phyloP scores from a whole-genome alignment of 139 green algal species.

The Astrephomene gubernaculifera region DNA sequence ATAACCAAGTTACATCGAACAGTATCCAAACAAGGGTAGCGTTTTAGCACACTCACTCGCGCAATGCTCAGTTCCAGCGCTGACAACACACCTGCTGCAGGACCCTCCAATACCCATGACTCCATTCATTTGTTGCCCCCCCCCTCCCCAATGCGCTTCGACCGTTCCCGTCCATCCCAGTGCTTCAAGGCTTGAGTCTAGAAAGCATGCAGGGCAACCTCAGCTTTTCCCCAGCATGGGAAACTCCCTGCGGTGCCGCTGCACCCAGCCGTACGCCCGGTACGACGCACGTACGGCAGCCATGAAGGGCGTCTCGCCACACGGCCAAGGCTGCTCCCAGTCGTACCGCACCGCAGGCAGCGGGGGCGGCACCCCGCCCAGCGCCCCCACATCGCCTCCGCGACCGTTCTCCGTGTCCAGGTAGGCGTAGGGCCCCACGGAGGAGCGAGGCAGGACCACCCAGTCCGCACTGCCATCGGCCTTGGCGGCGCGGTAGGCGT shows the following conservation, averaged over 20 bases:
- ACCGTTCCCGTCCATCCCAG: too few relatives aligned
- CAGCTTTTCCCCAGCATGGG: too few relatives aligned
- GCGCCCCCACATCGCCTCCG: not conserved
- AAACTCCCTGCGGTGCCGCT: constrained; percentile 28
- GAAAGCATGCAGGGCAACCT: too few relatives aligned
- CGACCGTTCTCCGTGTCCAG: not conserved
- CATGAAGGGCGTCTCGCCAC: not conserved
- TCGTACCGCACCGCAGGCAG: constrained; percentile 5
- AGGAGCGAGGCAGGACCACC: constrained; percentile 13
- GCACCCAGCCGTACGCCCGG: constrained; percentile 38
- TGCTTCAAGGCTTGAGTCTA: too few relatives aligned
- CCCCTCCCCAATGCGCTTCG: too few relatives aligned
- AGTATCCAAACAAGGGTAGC: too few relatives aligned
- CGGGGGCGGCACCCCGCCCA: not conserved
- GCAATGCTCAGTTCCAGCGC: too few relatives aligned
- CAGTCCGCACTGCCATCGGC: not conserved
- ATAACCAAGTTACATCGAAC: too few relatives aligned
- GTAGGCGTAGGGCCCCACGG: constrained; percentile 10
- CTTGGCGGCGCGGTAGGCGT: not conserved
- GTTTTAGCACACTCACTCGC: too few relatives aligned
- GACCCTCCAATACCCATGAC: too few relatives aligned
- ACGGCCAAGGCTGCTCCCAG: constrained; percentile 8
- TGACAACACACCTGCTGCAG: too few relatives aligned
- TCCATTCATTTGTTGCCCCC: too few relatives aligned
- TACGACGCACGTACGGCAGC: constrained; percentile 42